Evolutionary conservation across 106 monocot genomes (phyloP).

Genomic region (Allium fistulosum): DNA sequence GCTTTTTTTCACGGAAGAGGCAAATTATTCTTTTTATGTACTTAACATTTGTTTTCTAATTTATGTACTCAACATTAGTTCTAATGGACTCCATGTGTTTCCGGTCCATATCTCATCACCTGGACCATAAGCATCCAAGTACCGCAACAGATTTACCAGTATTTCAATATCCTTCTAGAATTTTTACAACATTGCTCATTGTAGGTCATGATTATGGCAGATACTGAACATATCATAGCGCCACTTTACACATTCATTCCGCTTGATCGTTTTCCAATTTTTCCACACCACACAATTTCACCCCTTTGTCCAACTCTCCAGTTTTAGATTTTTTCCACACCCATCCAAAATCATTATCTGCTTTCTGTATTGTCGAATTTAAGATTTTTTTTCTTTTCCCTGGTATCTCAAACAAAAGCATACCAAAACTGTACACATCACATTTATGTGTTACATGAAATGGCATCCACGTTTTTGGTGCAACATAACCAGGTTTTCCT

Average conservation of each 20-base stretch:
- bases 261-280: too few species aligned
- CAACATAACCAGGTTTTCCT: constrained; percentile 25
- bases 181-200: constrained; percentile 26
- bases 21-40: too few species aligned
- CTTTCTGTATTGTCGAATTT: background rate
- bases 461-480: constrained; percentile 18
- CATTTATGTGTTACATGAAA: background rate
- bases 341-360: background rate
- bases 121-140: background rate
- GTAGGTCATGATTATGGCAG: background rate
- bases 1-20: too few species aligned
- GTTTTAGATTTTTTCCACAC: too few species aligned
- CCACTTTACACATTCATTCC: too few species aligned
- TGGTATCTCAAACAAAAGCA: constrained; percentile 21
- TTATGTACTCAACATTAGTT: too few species aligned
- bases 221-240: too few species aligned
- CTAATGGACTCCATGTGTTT: too few species aligned
- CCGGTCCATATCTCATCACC: too few species aligned
- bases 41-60: too few species aligned
- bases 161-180: constrained; percentile 27
- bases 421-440: constrained; percentile 18
- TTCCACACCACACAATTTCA: too few species aligned
- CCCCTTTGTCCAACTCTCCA: too few species aligned
- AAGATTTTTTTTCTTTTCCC: constrained; percentile 18
- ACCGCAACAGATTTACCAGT: constrained; percentile 9